Percentiles rank a stretch among this genome's conserved stretches.
Conservation (phyloP, 768 basidiomycete genomes). For the Calvatia gigantea region DNA sequence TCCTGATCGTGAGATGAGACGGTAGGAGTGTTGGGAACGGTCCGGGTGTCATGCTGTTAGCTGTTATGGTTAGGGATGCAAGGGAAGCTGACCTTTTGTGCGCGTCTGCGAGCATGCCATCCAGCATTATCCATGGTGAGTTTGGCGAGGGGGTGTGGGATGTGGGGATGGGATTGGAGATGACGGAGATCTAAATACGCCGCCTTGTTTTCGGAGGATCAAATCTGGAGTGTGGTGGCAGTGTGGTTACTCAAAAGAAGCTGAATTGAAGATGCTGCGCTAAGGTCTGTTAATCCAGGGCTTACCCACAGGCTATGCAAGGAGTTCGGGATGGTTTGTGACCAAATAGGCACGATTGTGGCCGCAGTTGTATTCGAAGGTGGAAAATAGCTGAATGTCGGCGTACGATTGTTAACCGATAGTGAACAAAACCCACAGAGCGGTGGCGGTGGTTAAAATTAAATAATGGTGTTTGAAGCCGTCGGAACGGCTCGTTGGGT, state of each 20-base stretch:
- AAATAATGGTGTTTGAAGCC: no score
- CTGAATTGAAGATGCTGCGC: background rate
- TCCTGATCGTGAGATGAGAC: slow-evolving; percentile 25
- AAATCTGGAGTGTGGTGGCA: background rate
- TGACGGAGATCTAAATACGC: slow-evolving; percentile 3
- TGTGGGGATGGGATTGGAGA: background rate
- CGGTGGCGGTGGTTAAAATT: background rate
- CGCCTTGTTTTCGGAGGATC: background rate
- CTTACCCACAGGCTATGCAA: background rate
- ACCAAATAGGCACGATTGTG: no score
- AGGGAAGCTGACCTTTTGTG: slow-evolving; percentile 41
- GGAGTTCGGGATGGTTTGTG: background rate
- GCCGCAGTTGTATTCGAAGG: no score
- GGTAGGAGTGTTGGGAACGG: background rate
- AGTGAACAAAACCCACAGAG: no score
- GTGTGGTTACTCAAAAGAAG: background rate
- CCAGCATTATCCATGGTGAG: slow-evolving; percentile 68
- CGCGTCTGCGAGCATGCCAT: slow-evolving; percentile 69
- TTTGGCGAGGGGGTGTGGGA: background rate
- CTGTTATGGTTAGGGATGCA: background rate
- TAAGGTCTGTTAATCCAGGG: background rate
- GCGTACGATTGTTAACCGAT: no score
- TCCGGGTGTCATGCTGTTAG: background rate
- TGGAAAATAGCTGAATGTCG: no score
- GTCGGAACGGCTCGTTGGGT: no score